Base-by-base conservation (phyloP, 768 basidiomycete genomes). In the Thelephora ganbajun region DNA sequence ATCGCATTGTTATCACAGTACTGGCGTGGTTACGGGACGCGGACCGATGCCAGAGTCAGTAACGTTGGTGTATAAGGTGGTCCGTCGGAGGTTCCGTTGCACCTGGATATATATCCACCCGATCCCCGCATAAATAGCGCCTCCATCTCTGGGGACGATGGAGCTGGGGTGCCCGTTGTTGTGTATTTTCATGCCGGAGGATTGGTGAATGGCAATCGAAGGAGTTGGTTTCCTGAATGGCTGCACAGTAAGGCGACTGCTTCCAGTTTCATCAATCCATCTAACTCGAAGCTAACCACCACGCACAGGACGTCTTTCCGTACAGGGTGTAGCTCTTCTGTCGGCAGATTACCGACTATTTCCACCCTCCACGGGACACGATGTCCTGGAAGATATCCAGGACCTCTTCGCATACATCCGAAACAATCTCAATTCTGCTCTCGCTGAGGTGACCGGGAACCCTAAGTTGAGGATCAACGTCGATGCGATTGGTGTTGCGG, bases 171-270 rank as follows among this genome's bases (percentile, higher is more conserved):
- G 1, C 66, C 68, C 5, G 53, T 58, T 18, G 44, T 71, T 6
- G 55, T 70, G 3, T 69, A 63, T 53, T 70, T 69, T 43, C 69
- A 70, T 47, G 69, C 76, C 6, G 81, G 80, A 2, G 79, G 79
- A 6, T 59, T 83, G 30, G 71, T 74, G 0, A 77, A 74, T 13
- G 80, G 80, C 1, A 73, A 76, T 51, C 66, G 72, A 46, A 58
- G 56, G 30, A 76, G 72, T 54, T 83, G 79, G 78, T 76, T 81
- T 57, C 80, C 81, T 2, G 51, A 46, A n/a, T 84, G 82, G 82
- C 61, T 83, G 20, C 59, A 70, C 43, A 67, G 81, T 81, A 23
- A 46, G 67, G 54, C 12, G 11, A 43, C 23, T 16, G n/a, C n/a
- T n/a, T n/a, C 16, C 14, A 33, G 11, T 39, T 47, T 3, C 26